Conservation (phyloP, 345 rosid species). For the Sapria himalayana region DNA sequence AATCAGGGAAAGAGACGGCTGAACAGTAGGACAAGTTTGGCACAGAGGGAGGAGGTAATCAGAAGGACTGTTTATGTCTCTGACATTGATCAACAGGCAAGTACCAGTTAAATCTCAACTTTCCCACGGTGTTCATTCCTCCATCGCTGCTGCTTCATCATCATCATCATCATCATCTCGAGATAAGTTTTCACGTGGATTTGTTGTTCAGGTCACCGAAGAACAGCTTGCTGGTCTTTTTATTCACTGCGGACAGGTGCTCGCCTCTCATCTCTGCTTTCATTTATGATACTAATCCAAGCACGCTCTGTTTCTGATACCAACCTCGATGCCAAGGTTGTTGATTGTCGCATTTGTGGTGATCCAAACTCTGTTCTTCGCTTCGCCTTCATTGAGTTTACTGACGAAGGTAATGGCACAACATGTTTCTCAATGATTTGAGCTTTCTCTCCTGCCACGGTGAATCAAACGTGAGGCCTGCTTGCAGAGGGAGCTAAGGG, state of each 20-base stretch:
- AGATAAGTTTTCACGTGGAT: too few relatives aligned
- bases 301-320: neutral
- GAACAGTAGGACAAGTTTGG: slow-evolving; percentile 63
- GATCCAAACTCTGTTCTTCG: slow-evolving; percentile 90
- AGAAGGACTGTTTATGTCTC: slow-evolving; percentile 72
- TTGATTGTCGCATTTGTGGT: slow-evolving; percentile 89
- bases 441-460: neutral
- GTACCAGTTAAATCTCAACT: neutral
- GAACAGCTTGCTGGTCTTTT: slow-evolving; percentile 86
- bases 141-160: too few relatives aligned
- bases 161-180: too few relatives aligned
- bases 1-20: slow-evolving; percentile 58
- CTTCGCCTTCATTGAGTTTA: slow-evolving; percentile 87
- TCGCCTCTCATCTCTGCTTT: slow-evolving; percentile 2
- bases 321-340: slow-evolving; percentile 19
- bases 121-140: too few relatives aligned
- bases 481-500: slow-evolving; percentile 65
- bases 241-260: slow-evolving; percentile 59
- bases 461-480: slow-evolving; percentile 11
- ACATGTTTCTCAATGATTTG: slow-evolving; percentile 7
- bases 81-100: slow-evolving; percentile 63
- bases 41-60: slow-evolving; percentile 81
- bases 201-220: slow-evolving; percentile 48
- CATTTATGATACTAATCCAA: neutral
- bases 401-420: slow-evolving; percentile 55